Base-by-base conservation (phyloP, 257 asterid species). In the Ligustrum vulgare region DNA sequence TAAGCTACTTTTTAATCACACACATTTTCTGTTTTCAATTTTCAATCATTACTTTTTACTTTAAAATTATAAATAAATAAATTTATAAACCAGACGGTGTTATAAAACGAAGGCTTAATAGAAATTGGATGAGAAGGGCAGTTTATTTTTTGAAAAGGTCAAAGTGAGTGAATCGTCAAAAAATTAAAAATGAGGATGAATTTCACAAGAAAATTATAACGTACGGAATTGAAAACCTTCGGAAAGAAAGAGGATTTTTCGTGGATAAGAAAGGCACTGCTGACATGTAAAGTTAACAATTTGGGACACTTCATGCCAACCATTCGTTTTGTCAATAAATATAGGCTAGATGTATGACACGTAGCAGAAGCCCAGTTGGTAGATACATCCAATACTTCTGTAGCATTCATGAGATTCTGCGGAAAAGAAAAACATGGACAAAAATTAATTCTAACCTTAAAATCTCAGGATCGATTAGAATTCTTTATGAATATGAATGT, bases 241-340 rank as follows among this genome's bases (percentile, higher is more conserved):
- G 35, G 73, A 75, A 39, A 56, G 73, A 75, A 39, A 56, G 71
- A 64, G 72, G 73, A 7, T 37, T 5, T 74, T 75, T 3, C 62
- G 84, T 76, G 89, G 93, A 88, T 86, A 76, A 73, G 20, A 67
- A n/a, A 70, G 75, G 47, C 72, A 69, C 3, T 32, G 72, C 56
- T 72, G 84, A 70, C 62, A 6, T 67, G 84, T 64, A 70, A 80
- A 75, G 35, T 25, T 28, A 41, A 51, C 8, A 2, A 31, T 6
- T 6, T 41, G 32, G 63, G 75, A 45, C 74, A 69, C 20, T 43
- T 20, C 11, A 28, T 31, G 70, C 78, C 84, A 73, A 74, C 78
- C 76, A 73, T 60, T 15, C 35, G n/a, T n/a, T n/a, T n/a, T 9
- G 3, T 25, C 6, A 23, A 60, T 13, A 22, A 2, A 23, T 13